Evolutionary conservation across 306 rosid species (phyloP).

Genomic region (Cucurbita pepo): DNA sequence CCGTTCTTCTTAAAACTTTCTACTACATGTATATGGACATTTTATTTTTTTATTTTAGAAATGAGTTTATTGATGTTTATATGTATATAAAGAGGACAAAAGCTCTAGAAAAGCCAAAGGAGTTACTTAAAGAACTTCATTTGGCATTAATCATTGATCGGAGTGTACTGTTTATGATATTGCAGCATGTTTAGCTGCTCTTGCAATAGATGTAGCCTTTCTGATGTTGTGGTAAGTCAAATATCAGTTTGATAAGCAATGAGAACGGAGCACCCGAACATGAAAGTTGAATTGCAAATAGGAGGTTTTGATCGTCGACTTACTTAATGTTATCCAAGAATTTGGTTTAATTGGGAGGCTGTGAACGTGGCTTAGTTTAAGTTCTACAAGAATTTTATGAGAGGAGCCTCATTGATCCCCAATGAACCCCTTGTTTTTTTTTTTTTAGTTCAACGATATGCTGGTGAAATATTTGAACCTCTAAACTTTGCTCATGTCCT

Average conservation of each 20-base stretch:
- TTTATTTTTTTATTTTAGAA: background rate
- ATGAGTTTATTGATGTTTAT: background rate
- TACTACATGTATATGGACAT: background rate
- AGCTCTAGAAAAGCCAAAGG: background rate
- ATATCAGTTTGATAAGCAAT: background rate
- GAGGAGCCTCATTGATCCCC: background rate
- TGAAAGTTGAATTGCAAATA: background rate
- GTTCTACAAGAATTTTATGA: background rate
- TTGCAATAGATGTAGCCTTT: background rate
- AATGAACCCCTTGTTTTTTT: background rate
- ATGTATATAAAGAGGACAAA: background rate
- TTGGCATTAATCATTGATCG: background rate
- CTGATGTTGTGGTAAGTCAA: background rate
- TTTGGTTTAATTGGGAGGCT: background rate
- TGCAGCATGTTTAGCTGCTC: background rate
- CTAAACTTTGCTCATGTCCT: background rate
- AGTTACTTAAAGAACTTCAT: background rate
- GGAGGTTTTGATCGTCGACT: background rate
- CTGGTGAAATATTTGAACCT: too few species aligned
- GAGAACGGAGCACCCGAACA: background rate
- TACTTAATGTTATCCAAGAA: background rate
- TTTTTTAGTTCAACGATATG: too few species aligned
- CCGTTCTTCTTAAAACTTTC: conserved; percentile 8
- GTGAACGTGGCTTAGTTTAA: background rate
- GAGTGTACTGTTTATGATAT: background rate